A percentile compares a stretch with the other conserved stretches of the same genome.
These are phyloP conservation scores for Ceratobasidium theobromae DNA, from an alignment of 1,284 basidiomycete genomes.

Conservation along the genomic window DNA sequence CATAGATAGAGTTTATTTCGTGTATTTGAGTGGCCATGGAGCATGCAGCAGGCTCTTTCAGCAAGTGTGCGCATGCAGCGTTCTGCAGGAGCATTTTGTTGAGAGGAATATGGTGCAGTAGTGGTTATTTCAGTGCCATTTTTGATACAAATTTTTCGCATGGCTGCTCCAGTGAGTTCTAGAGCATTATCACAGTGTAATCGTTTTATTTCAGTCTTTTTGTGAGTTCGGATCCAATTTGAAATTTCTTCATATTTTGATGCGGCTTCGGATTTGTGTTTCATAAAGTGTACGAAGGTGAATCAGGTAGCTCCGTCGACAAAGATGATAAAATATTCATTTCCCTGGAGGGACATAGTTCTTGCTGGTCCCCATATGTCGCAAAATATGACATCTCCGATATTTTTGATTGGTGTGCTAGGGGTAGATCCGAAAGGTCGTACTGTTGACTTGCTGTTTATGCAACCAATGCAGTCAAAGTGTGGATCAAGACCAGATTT, in stretches of 20 bases:
- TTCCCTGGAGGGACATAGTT: background rate
- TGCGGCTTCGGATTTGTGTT: background rate
- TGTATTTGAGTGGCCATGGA: slow-evolving; percentile 9
- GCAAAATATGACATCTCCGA: slow-evolving; percentile 2
- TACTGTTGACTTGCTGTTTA: background rate
- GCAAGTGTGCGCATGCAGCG: slow-evolving; percentile 38
- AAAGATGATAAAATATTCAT: slow-evolving; percentile 7
- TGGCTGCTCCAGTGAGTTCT: background rate
- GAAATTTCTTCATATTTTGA: background rate
- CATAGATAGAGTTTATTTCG: background rate
- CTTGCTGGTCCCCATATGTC: slow-evolving; percentile 18
- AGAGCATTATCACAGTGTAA: slow-evolving; percentile 18
- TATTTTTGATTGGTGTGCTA: background rate
- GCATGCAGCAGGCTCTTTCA: slow-evolving; percentile 8
- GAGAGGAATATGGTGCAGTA: slow-evolving; percentile 38
- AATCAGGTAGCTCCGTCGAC: background rate
- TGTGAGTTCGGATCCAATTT: slow-evolving; percentile 5
- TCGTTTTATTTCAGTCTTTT: background rate
- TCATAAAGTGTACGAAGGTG: slow-evolving; percentile 11
- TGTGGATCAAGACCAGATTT: background rate
- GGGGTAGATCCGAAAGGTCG: background rate
- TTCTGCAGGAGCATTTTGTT: slow-evolving; percentile 41
- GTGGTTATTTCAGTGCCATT: slow-evolving; percentile 4
- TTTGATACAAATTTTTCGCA: background rate
- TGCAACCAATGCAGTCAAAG: slow-evolving; percentile 6